Evolutionary conservation across 2,329 filamentous ascomycete genomes (phyloP).

Genomic region (Pestalotiopsis sp.): DNA sequence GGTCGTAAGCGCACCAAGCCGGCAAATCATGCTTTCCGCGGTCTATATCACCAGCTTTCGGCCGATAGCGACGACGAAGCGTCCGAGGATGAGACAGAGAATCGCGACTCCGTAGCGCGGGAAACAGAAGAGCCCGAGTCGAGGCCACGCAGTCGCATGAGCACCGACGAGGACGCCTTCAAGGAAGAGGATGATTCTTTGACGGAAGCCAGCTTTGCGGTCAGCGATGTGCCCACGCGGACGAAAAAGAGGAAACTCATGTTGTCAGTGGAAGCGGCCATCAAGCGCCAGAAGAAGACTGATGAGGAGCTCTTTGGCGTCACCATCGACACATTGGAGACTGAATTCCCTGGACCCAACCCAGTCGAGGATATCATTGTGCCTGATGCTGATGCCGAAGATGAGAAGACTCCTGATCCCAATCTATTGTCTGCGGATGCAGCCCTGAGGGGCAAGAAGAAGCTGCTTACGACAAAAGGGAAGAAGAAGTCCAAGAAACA

Average conservation of each 20-base stretch:
- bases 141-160: conserved; percentile 75
- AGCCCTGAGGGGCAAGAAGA: conserved; percentile 56
- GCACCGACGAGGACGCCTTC: conserved; percentile 59
- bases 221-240: conserved; percentile 56
- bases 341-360: conserved; percentile 48
- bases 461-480: conserved; percentile 46
- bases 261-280: conserved; percentile 67
- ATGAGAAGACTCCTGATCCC: conserved; percentile 49
- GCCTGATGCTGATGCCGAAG: conserved; percentile 48
- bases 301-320: conserved; percentile 80
- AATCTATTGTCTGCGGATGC: conserved; percentile 46
- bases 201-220: conserved; percentile 73
- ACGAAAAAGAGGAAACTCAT: conserved; percentile 77
- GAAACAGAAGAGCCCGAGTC: conserved; percentile 89
- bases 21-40: conserved; percentile 67
- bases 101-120: conserved; percentile 61
- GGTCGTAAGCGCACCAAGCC: conserved; percentile 64
- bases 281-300: conserved; percentile 79
- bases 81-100: conserved; percentile 73
- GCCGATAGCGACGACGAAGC: conserved; percentile 84
- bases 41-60: conserved; percentile 79
- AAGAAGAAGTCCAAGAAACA: conserved; percentile 63
- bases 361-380: conserved; percentile 54
- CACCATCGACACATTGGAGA: conserved; percentile 56
- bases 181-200: conserved; percentile 68